Base-by-base conservation (phyloP, 1,284 basidiomycete genomes). In the Ceratobasidium sp. region DNA sequence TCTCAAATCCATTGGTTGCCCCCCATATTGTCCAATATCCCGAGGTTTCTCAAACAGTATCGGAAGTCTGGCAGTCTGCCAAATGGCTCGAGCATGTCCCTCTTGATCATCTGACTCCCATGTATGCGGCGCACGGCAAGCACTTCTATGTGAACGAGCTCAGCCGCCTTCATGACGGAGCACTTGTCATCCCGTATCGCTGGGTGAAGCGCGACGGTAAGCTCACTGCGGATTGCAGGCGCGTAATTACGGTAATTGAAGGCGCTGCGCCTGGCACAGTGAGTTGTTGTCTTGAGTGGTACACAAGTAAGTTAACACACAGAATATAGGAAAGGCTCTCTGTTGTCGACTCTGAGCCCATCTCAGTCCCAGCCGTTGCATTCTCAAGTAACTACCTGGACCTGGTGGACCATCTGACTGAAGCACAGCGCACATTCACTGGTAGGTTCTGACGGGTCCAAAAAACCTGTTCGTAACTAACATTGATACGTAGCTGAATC, bases 11-110 rank as follows among this genome's bases (percentile, higher is more conserved):
- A 56, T 26, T 56, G 18, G 15, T 56, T 56, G 53, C 53, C 9
- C 56, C 56, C 13, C 56, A 58, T 15, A 26, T 58, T 15, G 28
- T 12, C 23, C 9, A 6, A n/a, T 49, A 53, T 44, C 42, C 58
- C 28, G 40, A 39, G 26, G 42, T 23, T 23, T 46, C 33, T 23
- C 13, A 20, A 40, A 86, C 78, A 6, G 89, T 90, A 66, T 49
- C 67, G n/a, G 75, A 80, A 64, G 18, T 49, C 3, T 80, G 80
- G 80, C 83, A 84, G 51, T 80, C 79, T 28, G 33, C 77, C n/a
- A 82, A 83, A 67, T 82, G 80, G 80, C 67, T 60, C 12, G 58
- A 79, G 2, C 77, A 79, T 4, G 71, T 83, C 46, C 81, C 81
- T 23, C 46, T 68, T 0, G 61, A 53, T 4, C 28, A 67, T 13